These are phyloP conservation scores for Cyberlindnera mississippiensis DNA, from an alignment of 805 yeast species.

Conservation along the genomic window DNA sequence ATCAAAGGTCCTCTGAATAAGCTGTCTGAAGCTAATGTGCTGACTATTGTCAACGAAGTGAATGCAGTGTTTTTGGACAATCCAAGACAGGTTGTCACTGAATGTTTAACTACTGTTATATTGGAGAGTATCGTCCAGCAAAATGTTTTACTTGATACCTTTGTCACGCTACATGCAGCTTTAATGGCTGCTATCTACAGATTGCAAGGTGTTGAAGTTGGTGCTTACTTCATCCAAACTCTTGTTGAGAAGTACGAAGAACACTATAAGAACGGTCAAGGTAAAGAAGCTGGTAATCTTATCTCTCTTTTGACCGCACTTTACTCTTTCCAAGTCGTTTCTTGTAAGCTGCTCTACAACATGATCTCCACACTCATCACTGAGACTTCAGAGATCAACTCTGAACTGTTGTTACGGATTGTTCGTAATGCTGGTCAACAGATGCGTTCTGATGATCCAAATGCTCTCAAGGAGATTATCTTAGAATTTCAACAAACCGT, in stretches of 20 bases:
- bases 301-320: conserved; percentile 71
- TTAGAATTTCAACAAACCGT: conserved; percentile 42
- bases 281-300: conserved; percentile 59
- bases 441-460: conserved; percentile 86
- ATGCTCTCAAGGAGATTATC: conserved; percentile 77
- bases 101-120: conserved; percentile 57
- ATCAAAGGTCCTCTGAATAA: conserved; percentile 84
- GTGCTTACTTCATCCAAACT: conserved; percentile 79
- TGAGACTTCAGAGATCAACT: conserved; percentile 62
- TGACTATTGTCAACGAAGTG: conserved; percentile 64
- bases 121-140: conserved; percentile 62
- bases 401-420: conserved; percentile 72
- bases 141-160: conserved; percentile 69
- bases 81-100: conserved; percentile 79
- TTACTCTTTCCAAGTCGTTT: conserved; percentile 72
- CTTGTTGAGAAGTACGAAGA: conserved; percentile 67
- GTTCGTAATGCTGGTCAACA: conserved; percentile 77
- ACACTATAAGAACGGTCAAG: conserved; percentile 35
- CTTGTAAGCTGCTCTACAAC: conserved; percentile 75
- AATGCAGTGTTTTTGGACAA: conserved; percentile 57
- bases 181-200: conserved; percentile 71
- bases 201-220: conserved; percentile 81
- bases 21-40: conserved; percentile 82
- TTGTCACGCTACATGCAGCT: conserved; percentile 75
- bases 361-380: conserved; percentile 51